phyloP scores from a whole-genome alignment of 2,329 filamentous ascomycete genomes.

The Basipetospora chlamydospora region DNA sequence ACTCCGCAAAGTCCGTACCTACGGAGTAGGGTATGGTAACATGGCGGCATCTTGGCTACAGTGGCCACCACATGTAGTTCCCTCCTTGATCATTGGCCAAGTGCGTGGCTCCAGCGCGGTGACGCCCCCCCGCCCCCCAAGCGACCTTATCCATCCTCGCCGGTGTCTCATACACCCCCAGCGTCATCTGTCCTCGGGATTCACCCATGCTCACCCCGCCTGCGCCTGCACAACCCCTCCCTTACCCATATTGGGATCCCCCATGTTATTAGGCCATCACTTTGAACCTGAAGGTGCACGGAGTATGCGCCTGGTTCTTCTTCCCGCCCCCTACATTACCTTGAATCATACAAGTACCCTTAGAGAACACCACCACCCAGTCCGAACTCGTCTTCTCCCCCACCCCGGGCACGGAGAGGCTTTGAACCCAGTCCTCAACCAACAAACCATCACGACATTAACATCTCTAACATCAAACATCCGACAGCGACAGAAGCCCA shows the following conservation, averaged over 20 bases:
- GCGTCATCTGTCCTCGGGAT: conserved; percentile 4
- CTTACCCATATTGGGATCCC: background rate
- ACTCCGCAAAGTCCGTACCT: too few species aligned
- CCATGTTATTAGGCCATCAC: background rate
- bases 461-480: background rate
- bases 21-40: too few species aligned
- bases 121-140: too few species aligned
- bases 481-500: background rate
- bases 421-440: too few species aligned
- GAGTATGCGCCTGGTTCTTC: background rate
- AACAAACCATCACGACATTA: background rate
- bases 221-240: background rate
- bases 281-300: background rate
- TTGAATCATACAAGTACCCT: conserved; percentile 1
- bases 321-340: background rate
- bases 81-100: too few species aligned
- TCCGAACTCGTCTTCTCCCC: background rate
- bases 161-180: conserved; percentile 3
- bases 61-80: too few species aligned
- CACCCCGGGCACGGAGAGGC: too few species aligned
- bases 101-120: too few species aligned
- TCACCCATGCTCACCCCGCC: background rate
- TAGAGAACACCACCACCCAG: background rate
- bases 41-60: too few species aligned
- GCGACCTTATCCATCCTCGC: conserved; percentile 2